These are phyloP conservation scores for Saposhnikovia divaricata DNA, from an alignment of 129 eudicot genomes.

Conservation along the genomic window DNA sequence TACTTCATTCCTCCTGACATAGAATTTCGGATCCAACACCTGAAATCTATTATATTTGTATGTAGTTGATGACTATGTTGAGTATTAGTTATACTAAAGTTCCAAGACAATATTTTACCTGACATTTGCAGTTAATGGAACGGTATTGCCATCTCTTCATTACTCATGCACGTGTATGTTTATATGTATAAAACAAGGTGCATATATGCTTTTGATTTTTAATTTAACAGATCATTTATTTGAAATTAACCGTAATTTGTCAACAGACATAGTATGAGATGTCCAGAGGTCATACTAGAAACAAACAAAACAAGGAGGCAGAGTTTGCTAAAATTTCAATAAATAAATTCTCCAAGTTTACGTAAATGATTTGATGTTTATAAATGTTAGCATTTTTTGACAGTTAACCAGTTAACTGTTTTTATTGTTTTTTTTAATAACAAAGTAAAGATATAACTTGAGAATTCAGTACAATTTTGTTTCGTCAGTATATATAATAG, in stretches of 20 bases:
- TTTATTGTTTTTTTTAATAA: too few relatives aligned
- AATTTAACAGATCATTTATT: neutral
- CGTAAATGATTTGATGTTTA: too few relatives aligned
- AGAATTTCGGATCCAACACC: neutral
- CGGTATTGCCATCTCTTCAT: neutral
- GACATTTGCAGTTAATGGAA: neutral
- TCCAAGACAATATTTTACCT: too few relatives aligned
- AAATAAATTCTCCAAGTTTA: neutral
- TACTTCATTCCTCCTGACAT: neutral
- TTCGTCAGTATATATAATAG: neutral
- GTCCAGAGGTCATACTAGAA: slow-evolving; percentile 60
- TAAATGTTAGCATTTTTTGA: too few relatives aligned
- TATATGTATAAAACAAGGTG: neutral
- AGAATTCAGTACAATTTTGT: neutral
- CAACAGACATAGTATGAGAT: slow-evolving; percentile 77
- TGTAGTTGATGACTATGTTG: neutral
- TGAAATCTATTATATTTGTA: neutral
- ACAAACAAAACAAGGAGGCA: slow-evolving; percentile 59
- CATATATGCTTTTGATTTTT: neutral
- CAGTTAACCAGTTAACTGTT: too few relatives aligned
- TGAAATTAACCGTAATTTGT: neutral
- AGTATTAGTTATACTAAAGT: neutral
- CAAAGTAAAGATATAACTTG: neutral
- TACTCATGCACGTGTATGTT: neutral
- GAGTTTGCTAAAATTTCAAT: slow-evolving; percentile 44